Base-by-base conservation (phyloP, 345 rosid species). In the Corchorus capsularis region DNA sequence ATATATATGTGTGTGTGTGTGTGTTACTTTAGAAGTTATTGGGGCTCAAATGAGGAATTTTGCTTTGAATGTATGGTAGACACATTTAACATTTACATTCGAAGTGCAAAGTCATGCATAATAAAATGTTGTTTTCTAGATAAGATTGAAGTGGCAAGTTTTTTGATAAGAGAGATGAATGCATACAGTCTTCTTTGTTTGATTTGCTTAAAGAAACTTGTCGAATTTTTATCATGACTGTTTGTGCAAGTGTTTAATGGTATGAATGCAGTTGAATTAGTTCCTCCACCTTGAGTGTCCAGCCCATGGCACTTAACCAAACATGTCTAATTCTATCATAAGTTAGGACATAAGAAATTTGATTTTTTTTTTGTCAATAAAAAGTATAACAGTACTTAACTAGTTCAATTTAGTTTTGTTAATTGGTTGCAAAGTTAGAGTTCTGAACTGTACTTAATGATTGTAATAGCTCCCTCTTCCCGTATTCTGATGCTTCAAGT, bases 401-500 rank as follows among this genome's bases (percentile, higher is more conserved):
- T 69, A 52, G 73, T 34, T 69, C 14, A 16, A 27, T 8, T 22
- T 69, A 69, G 59, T 50, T 32, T 6, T 32, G 59, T 50, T 22
- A 12, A 49, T 47, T 67, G 19, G 49, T 22, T 22, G 55, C 55
- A 22, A 13, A 22, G 14, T 35, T 71, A 54, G n/a, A 39, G 12
- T 46, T 59, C 37, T 16, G 56, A 45, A 35, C 41, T 39, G 11
- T 71, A 55, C 45, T 55, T 71, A 71, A 55, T 71, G 74, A n/a
- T 37, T n/a, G 41, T 46, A 17, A 6, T 9, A 19, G 35, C 15
- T 56, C 4, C 17, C 41, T 70, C 6, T 32, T 72, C 17, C 35
- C 55, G 39, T 65, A 61, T 59, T 73, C 49, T 60, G 15, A 47
- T 63, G 72, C 62, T 50, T 78, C 41, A 53, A 61, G 72, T 46